Evolutionary conservation across 352 stramenopile species (phyloP).

Genomic region (Thalassiosira tumida): DNA sequence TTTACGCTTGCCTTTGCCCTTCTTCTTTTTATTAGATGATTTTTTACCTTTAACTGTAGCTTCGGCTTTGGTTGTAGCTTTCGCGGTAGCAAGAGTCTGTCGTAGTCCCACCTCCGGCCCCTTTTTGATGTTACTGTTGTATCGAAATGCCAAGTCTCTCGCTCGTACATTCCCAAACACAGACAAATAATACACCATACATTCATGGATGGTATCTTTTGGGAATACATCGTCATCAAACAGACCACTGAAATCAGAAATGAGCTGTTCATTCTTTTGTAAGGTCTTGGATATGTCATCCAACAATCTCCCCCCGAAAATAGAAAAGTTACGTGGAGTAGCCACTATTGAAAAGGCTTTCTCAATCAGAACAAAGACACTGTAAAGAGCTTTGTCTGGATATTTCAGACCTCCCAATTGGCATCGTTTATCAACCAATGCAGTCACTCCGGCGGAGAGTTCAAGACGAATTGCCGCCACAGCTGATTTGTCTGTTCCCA

Average conservation of each 20-base stretch:
- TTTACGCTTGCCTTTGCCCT: no score
- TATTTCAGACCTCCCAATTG: conserved; percentile 49
- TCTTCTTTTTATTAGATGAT: no score
- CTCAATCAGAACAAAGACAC: conserved; percentile 54
- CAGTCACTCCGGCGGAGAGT: background rate
- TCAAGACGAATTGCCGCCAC: conserved; percentile 12
- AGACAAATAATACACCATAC: conserved; percentile 50
- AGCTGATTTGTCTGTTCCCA: background rate
- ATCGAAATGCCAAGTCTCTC: conserved; percentile 53
- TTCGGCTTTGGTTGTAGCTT: background rate
- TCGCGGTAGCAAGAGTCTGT: conserved; percentile 11
- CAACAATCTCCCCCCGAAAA: conserved; percentile 42
- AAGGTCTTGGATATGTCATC: conserved; percentile 37
- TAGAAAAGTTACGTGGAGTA: conserved; percentile 35
- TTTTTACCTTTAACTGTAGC: no score
- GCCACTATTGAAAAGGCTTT: conserved; percentile 38
- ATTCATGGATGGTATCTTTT: conserved; percentile 16
- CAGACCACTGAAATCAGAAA: conserved; percentile 33
- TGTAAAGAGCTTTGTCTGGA: conserved; percentile 36
- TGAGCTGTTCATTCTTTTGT: conserved; percentile 30
- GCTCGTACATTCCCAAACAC: conserved; percentile 57
- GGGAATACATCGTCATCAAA: conserved; percentile 43
- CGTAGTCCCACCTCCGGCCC: conserved; percentile 30
- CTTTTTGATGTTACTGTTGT: conserved; percentile 62
- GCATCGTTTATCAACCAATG: conserved; percentile 48